These are phyloP conservation scores for Chrysoporthe puriensis DNA, from an alignment of 2,329 filamentous ascomycete genomes.

Conservation along the genomic window DNA sequence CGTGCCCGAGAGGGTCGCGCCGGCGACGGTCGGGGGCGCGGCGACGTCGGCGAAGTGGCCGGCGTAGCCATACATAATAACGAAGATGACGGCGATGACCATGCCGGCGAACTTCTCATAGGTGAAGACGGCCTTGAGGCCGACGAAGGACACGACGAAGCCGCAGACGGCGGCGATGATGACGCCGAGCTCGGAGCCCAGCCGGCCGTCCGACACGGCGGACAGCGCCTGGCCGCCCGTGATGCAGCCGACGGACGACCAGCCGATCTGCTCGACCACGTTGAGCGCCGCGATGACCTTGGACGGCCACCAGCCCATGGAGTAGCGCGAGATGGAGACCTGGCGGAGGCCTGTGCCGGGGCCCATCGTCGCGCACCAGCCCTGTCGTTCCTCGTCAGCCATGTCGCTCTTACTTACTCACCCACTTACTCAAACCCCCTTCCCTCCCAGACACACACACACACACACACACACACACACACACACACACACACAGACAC, in stretches of 20 bases:
- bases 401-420: not conserved
- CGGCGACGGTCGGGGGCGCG: constrained; percentile 40
- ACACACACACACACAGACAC: not conserved
- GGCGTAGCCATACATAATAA: constrained; percentile 53
- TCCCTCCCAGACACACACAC: no score
- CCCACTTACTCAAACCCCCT: no score
- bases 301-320: constrained; percentile 55
- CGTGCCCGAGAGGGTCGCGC: constrained; percentile 43
- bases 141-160: constrained; percentile 55
- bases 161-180: constrained; percentile 54
- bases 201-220: constrained; percentile 48
- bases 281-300: constrained; percentile 56
- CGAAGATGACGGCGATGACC: constrained; percentile 50
- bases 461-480: no score
- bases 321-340: constrained; percentile 53
- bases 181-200: constrained; percentile 56
- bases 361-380: constrained; percentile 55
- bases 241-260: constrained; percentile 54
- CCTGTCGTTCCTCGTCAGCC: constrained; percentile 32
- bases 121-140: constrained; percentile 51
- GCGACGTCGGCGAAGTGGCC: constrained; percentile 45
- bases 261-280: constrained; percentile 53
- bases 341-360: constrained; percentile 54
- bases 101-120: constrained; percentile 57
- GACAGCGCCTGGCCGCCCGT: constrained; percentile 54